phyloP scores from a whole-genome alignment of 1,139 yeast species.

The Debaryomyces fabryi region DNA sequence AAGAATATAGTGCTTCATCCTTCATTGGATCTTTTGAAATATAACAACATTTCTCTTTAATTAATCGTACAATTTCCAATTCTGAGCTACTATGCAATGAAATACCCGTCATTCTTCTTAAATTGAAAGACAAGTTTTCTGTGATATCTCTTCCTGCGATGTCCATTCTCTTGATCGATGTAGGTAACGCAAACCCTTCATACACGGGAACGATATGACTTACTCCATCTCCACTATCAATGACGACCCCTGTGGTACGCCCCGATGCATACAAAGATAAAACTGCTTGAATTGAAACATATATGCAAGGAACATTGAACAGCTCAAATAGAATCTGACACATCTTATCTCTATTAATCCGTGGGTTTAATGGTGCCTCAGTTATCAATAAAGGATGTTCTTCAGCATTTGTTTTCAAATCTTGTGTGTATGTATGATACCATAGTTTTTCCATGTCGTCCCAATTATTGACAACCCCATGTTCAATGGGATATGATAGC shows the following conservation, averaged over 20 bases:
- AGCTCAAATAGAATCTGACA: conserved; percentile 83
- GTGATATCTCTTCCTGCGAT: conserved; percentile 89
- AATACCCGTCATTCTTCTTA: conserved; percentile 67
- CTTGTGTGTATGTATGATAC: conserved; percentile 63
- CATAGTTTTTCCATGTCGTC: conserved; percentile 80
- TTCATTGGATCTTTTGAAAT: conserved; percentile 68
- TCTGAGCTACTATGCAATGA: conserved; percentile 71
- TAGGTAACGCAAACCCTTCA: conserved; percentile 81
- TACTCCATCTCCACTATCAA: conserved; percentile 93
- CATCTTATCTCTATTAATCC: conserved; percentile 67
- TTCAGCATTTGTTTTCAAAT: conserved; percentile 54
- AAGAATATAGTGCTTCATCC: conserved; percentile 64
- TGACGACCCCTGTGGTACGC: conserved; percentile 84
- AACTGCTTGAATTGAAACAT: conserved; percentile 81
- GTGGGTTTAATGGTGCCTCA: conserved; percentile 87
- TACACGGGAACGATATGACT: conserved; percentile 86
- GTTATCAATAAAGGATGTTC: conserved; percentile 72
- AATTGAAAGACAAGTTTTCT: conserved; percentile 64
- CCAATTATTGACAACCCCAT: conserved; percentile 87
- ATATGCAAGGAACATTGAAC: conserved; percentile 85
- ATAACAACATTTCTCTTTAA: conserved; percentile 76
- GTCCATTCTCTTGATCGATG: conserved; percentile 74
- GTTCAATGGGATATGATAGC: conserved; percentile 72
- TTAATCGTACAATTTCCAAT: conserved; percentile 73
- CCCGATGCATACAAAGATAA: conserved; percentile 87